A percentile compares a stretch with the other conserved stretches of the same genome.
phyloP scores from a whole-genome alignment of 2,329 filamentous ascomycete species.

The Basipetospora chlamydospora region DNA sequence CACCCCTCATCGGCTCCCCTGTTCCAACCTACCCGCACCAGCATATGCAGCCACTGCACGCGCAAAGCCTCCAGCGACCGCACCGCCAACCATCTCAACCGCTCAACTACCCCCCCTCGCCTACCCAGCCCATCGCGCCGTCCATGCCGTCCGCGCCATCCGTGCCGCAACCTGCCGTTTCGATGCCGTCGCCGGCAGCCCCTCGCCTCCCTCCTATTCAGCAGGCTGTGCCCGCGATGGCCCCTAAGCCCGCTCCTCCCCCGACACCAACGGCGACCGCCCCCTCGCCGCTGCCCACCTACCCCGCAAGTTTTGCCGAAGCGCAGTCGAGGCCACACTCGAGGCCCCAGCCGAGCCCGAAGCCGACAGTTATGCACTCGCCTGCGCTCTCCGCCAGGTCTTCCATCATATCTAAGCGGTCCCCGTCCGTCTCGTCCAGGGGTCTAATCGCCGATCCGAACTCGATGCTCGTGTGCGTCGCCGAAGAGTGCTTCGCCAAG shows the following conservation, averaged over 20 bases:
- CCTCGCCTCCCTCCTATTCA: not conserved
- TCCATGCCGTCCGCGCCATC: conserved; percentile 12
- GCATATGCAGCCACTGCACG: conserved; percentile 10
- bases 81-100: conserved; percentile 8
- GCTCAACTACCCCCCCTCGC: conserved; percentile 7
- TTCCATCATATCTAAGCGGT: conserved; percentile 25
- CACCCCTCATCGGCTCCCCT: conserved; percentile 6
- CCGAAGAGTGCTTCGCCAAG: conserved; percentile 59
- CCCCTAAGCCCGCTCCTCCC: conserved; percentile 1
- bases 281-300: conserved; percentile 8
- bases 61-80: conserved; percentile 7
- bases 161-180: conserved; percentile 6
- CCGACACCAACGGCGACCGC: conserved; percentile 1
- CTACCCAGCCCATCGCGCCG: conserved; percentile 9
- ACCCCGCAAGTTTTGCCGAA: conserved; percentile 7
- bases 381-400: conserved; percentile 25
- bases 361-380: conserved; percentile 24
- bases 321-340: conserved; percentile 7
- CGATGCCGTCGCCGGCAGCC: not conserved
- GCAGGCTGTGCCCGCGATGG: conserved; percentile 1
- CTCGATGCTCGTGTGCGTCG: conserved; percentile 52
- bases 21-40: conserved; percentile 7
- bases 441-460: conserved; percentile 33
- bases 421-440: conserved; percentile 25
- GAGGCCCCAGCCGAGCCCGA: conserved; percentile 21